Base-by-base conservation (phyloP, 2,329 filamentous ascomycete species). In the Thermomyces lanuginosus region DNA sequence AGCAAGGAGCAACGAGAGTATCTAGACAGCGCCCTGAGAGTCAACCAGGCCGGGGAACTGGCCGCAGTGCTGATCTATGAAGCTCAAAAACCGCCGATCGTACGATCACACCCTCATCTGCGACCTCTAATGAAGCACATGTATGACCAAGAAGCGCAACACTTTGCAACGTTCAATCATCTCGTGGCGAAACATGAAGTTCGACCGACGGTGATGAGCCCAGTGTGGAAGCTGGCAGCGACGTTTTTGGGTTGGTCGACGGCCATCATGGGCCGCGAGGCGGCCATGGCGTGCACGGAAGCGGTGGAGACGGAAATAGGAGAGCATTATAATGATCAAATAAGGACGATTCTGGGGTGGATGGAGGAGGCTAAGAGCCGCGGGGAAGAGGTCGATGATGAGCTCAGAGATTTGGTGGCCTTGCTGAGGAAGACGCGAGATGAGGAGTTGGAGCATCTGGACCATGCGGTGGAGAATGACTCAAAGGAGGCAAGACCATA, bases 271-370 rank as follows among this genome's bases (percentile, higher is more conserved):
- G 84, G 89, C 1, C 70, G 82, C 25, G 83, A 95, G 56, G 84
- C 86, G 2, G 86, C 89, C 18, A 98, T 98, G 89, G 89, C 89
- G 8, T 98, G 89, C 50, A 95, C 89, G 1, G 89, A 98, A 56
- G 89, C 89, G 1, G 86, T 98, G 1, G 89, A 98, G 63, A 98
- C 86, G 5, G 89, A 95, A 60, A 98, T 98, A 36, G 89, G 89
- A 2, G 72, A 72, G 15, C 89, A 98, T 56, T 98, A 98, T 52
- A 95, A 95, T 49, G 72, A 73, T 37, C 89, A 98, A 58, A 82
- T 98, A 21, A 63, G 81, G 14, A 67, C 70, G 28, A 57, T 98
- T 41, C 53, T 95, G 20, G 74, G 77, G 35, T 93, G 92, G 76
- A 69, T 81, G 31, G 62, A 68, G 5, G 67, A 75, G 37, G 80